Evolutionary conservation across 768 basidiomycete species (phyloP).

Genomic region (Clavaria fumosa): DNA sequence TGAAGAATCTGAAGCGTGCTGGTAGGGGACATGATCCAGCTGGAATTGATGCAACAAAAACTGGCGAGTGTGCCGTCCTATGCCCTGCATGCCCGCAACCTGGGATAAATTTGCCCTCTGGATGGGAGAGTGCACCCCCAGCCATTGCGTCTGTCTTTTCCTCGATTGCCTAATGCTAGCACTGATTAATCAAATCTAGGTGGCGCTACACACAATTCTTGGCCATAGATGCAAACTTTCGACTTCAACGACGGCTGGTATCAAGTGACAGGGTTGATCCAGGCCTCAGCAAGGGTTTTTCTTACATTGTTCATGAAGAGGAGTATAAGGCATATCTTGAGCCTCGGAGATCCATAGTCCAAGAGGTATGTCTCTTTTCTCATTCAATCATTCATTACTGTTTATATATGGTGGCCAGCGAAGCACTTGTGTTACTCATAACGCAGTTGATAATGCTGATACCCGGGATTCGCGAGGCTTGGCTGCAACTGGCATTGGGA

Average conservation of each 20-base stretch:
- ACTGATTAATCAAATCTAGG: not conserved
- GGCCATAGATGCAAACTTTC: constrained; percentile 17
- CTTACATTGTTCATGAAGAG: constrained; percentile 13
- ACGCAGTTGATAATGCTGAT: not conserved
- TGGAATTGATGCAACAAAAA: constrained; percentile 11
- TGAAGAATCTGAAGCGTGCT: constrained; percentile 14
- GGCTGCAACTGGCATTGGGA: not conserved
- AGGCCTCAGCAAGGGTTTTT: constrained; percentile 13
- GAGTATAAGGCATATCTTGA: constrained; percentile 11
- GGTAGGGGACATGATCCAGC: constrained; percentile 13
- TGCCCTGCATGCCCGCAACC: constrained; percentile 21
- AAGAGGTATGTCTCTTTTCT: constrained; percentile 12
- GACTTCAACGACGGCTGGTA: constrained; percentile 14
- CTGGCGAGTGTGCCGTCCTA: constrained; percentile 16
- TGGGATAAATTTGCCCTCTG: constrained; percentile 15
- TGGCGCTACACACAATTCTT: constrained; percentile 12
- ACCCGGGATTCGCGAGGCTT: not conserved
- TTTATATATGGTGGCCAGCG: not conserved
- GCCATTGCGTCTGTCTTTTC: constrained; percentile 8
- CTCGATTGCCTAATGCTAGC: not conserved
- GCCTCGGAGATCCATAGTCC: constrained; percentile 9
- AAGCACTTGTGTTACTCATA: not conserved
- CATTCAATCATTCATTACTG: not conserved
- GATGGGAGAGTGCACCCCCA: constrained; percentile 10
- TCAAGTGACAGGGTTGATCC: constrained; percentile 14